Percentiles rank a stretch among this genome's conserved stretches.
Evolutionary conservation across 2,329 filamentous ascomycete species (phyloP).

Genomic region (Volutella citrinella): DNA sequence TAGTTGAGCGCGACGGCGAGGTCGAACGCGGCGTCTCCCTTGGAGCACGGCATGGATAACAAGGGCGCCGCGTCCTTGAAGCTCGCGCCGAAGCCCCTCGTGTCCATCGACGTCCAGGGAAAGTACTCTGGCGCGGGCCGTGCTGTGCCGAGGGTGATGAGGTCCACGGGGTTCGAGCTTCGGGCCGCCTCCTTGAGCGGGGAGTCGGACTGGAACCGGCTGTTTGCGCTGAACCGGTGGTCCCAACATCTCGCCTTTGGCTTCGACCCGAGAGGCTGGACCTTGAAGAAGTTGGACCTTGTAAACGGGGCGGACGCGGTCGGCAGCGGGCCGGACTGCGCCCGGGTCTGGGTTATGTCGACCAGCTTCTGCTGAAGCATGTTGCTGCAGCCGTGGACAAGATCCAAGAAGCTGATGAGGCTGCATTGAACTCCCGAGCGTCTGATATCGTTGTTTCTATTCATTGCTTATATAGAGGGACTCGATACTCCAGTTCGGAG

Average conservation of each 20-base stretch:
- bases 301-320: constrained; percentile 5
- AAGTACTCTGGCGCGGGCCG: constrained; percentile 7
- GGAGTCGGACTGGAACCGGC: neutral
- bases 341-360: constrained; percentile 6
- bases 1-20: constrained; percentile 65
- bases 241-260: constrained; percentile 1
- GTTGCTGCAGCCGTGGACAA: too few species aligned
- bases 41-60: neutral
- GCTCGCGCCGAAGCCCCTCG: neutral
- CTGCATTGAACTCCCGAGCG: too few species aligned
- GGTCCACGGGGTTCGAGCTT: neutral
- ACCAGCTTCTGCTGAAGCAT: constrained; percentile 31
- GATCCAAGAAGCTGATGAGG: too few species aligned
- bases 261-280: neutral
- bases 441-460: too few species aligned
- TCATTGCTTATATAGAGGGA: too few species aligned
- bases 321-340: constrained; percentile 8
- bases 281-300: constrained; percentile 5
- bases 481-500: too few species aligned
- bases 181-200: constrained; percentile 1
- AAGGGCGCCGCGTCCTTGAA: neutral
- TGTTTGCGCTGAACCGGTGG: constrained; percentile 1
- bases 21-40: constrained; percentile 16
- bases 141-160: constrained; percentile 6
- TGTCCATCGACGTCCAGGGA: constrained; percentile 3